Evolutionary conservation across 83 land plant genomes (phyloP).

Genomic region (Diphasiastrum complanatum): DNA sequence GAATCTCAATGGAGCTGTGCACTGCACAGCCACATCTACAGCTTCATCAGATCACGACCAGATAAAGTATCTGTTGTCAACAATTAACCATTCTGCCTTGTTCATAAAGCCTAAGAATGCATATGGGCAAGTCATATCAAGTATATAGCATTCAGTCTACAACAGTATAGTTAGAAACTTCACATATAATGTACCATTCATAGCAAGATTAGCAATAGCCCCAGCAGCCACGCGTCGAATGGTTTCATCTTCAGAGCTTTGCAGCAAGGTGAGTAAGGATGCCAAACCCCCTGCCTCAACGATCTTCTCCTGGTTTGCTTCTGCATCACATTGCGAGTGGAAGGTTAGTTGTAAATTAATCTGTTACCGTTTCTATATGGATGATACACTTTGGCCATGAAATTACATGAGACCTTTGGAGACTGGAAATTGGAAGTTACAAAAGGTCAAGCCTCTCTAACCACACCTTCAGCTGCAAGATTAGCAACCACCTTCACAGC

Average conservation of each 20-base stretch:
- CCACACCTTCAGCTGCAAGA: conserved; percentile 80
- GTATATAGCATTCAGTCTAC: background rate
- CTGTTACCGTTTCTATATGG: background rate
- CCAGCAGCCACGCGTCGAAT: conserved; percentile 87
- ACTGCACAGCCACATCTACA: too few relatives aligned
- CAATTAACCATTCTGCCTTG: too few relatives aligned
- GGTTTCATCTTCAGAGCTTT: conserved; percentile 73
- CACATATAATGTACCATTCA: conserved; percentile 67
- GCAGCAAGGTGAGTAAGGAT: conserved; percentile 66
- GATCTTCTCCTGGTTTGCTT: conserved; percentile 78
- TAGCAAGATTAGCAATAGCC: conserved; percentile 89
- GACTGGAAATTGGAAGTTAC: background rate
- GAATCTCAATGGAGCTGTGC: too few relatives aligned
- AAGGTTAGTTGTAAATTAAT: background rate
- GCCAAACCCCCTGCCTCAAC: conserved; percentile 86
- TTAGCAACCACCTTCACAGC: conserved; percentile 91
- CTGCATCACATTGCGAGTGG: conserved; percentile 29
- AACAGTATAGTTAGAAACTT: background rate
- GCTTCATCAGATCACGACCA: too few relatives aligned
- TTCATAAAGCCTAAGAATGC: background rate
- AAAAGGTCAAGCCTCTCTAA: background rate
- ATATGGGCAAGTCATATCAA: background rate
- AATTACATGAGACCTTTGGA: background rate
- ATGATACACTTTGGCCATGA: background rate
- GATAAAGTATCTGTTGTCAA: too few relatives aligned